A percentile compares a stretch with the other conserved stretches of the same genome.
phyloP scores from a whole-genome alignment of 139 green algal genomes.

The Micromonas pusilla region DNA sequence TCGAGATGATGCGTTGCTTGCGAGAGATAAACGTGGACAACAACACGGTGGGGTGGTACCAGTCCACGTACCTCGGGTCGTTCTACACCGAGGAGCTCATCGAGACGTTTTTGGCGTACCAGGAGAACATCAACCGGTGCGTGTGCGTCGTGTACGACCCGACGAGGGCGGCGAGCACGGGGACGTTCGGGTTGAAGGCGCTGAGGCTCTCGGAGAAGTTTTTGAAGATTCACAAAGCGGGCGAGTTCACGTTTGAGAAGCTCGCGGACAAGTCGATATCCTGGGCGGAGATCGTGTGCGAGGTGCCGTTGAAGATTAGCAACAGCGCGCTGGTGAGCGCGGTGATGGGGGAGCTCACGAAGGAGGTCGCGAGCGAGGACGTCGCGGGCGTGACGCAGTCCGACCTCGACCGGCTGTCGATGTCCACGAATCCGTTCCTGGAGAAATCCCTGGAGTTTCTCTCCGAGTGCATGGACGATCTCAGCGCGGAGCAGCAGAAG shows the following conservation, averaged over 20 bases:
- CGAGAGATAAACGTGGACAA: constrained; percentile 97
- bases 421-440: constrained; percentile 66
- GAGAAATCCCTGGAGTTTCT: constrained; percentile 84
- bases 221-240: constrained; percentile 72
- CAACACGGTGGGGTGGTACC: constrained; percentile 99
- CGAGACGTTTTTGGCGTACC: constrained; percentile 95
- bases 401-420: constrained; percentile 68
- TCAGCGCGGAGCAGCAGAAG: constrained; percentile 57
- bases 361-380: constrained; percentile 12
- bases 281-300: constrained; percentile 89
- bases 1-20: constrained; percentile 97
- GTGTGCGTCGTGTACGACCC: constrained; percentile 95
- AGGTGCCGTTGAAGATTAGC: constrained; percentile 83
- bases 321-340: constrained; percentile 72
- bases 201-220: constrained; percentile 85
- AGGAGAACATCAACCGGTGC: constrained; percentile 90
- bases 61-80: constrained; percentile 64
- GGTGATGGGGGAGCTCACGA: constrained; percentile 66
- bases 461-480: constrained; percentile 89
- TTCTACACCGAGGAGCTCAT: constrained; percentile 93
- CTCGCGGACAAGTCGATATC: constrained; percentile 47
- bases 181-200: constrained; percentile 61
- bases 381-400: constrained; percentile 18
- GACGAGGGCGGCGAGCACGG: constrained; percentile 31
- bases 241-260: constrained; percentile 36